Conservation (phyloP, 139 green algal species). For the Trebouxia sp. region DNA sequence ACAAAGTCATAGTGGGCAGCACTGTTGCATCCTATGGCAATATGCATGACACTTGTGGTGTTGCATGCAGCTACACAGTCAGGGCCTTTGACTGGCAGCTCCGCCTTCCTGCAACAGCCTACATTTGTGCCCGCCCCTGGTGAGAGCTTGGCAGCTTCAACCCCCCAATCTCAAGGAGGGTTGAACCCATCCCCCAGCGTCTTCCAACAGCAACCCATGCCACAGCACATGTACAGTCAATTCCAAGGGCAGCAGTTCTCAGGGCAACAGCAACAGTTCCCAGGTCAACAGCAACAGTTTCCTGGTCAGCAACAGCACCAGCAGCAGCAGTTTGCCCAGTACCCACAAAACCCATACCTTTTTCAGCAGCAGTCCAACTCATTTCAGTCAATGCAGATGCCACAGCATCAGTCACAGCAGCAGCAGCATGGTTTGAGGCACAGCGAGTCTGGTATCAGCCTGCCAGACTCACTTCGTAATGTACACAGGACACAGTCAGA, state of each 20-base stretch:
- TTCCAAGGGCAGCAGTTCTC: conserved; percentile 4
- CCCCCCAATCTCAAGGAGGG: too few species aligned
- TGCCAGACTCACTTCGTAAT: neutral
- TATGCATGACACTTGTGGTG: neutral
- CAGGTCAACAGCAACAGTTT: neutral
- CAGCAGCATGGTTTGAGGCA: neutral
- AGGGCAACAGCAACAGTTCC: neutral
- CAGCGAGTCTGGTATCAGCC: neutral
- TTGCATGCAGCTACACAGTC: neutral
- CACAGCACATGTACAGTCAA: neutral
- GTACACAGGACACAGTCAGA: neutral
- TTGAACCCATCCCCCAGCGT: neutral
- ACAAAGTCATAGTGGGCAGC: too few species aligned
- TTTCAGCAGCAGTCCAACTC: neutral
- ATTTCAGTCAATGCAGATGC: neutral
- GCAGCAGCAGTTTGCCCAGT: neutral
- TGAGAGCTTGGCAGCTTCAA: neutral
- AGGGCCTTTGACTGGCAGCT: neutral
- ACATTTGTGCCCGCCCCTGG: conserved; percentile 1
- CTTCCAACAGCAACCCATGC: neutral
- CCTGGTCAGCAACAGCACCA: neutral
- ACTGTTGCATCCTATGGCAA: too few species aligned
- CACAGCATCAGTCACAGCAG: neutral
- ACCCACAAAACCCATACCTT: neutral
- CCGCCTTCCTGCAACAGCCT: neutral